phyloP scores from a whole-genome alignment of 2,329 filamentous ascomycete species.

The Penicillium sp. region DNA sequence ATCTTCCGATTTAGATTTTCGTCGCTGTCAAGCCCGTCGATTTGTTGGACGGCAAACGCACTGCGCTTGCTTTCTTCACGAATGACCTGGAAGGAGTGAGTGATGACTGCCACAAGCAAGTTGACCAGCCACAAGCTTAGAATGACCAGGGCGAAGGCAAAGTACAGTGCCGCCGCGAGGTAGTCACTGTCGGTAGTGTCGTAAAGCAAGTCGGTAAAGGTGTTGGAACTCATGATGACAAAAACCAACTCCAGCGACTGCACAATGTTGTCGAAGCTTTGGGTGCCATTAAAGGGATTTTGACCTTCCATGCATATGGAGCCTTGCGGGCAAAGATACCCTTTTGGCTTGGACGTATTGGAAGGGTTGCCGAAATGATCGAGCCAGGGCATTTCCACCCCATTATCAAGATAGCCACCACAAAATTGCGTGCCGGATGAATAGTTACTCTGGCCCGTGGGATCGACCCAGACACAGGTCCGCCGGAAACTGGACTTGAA shows the following conservation, averaged over 20 bases:
- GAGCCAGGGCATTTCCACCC: conserved; percentile 67
- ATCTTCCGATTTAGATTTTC: conserved; percentile 31
- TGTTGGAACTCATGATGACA: conserved; percentile 98
- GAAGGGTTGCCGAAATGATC: conserved; percentile 53
- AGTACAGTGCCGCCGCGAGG: conserved; percentile 77
- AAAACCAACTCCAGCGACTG: conserved; percentile 94
- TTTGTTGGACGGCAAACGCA: conserved; percentile 80
- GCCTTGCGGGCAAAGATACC: conserved; percentile 81
- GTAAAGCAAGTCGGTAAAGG: conserved; percentile 93
- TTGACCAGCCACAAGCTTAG: conserved; percentile 97
- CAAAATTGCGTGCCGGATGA: conserved; percentile 68
- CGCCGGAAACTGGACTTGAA: conserved; percentile 83
- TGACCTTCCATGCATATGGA: conserved; percentile 78
- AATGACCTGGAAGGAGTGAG: conserved; percentile 97
- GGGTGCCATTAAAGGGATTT: conserved; percentile 80
- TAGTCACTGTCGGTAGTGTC: conserved; percentile 92
- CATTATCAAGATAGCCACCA: conserved; percentile 74
- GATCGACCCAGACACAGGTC: conserved; percentile 76
- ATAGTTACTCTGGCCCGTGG: conserved; percentile 45
- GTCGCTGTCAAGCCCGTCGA: conserved; percentile 50
- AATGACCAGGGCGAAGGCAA: conserved; percentile 74
- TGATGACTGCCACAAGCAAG: conserved; percentile 92
- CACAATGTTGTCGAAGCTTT: conserved; percentile 93
- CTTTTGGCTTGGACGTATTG: conserved; percentile 64
- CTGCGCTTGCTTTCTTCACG: conserved; percentile 93